phyloP scores from a whole-genome alignment of 768 basidiomycete species.

The Tremella fuciformis region DNA sequence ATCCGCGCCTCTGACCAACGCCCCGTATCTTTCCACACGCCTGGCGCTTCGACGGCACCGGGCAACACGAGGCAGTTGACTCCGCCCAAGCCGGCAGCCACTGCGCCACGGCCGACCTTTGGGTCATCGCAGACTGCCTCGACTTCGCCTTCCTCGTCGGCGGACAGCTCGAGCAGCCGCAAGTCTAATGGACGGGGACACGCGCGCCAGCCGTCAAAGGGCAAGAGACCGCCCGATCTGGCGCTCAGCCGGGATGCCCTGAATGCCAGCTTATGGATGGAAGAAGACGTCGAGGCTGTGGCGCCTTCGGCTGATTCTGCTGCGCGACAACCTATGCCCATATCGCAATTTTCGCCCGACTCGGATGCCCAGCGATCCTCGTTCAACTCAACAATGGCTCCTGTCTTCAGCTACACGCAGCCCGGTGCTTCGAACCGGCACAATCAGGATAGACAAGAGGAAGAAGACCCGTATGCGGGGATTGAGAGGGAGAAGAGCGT shows the following conservation, averaged over 20 bases:
- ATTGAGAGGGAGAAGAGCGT: background rate
- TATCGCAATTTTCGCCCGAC: background rate
- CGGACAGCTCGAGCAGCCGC: background rate
- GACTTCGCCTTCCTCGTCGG: background rate
- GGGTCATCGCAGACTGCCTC: background rate
- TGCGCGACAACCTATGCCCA: background rate
- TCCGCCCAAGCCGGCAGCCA: background rate
- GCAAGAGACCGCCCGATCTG: conserved; percentile 1
- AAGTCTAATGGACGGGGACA: too few relatives aligned
- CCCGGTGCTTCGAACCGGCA: background rate
- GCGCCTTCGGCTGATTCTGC: background rate
- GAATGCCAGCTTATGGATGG: conserved; percentile 4
- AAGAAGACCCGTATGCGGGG: background rate
- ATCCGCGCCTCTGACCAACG: background rate
- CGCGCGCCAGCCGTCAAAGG: background rate
- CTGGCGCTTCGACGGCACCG: background rate
- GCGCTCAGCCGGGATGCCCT: background rate
- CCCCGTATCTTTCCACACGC: too few relatives aligned
- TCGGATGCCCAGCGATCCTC: background rate
- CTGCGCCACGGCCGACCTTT: too few relatives aligned
- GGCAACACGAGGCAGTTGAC: background rate
- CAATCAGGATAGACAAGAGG: background rate
- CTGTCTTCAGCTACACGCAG: background rate
- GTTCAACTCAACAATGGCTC: background rate
- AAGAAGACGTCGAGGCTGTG: background rate